phyloP scores from a whole-genome alignment of 129 eudicot species.

The Silybum marianum region DNA sequence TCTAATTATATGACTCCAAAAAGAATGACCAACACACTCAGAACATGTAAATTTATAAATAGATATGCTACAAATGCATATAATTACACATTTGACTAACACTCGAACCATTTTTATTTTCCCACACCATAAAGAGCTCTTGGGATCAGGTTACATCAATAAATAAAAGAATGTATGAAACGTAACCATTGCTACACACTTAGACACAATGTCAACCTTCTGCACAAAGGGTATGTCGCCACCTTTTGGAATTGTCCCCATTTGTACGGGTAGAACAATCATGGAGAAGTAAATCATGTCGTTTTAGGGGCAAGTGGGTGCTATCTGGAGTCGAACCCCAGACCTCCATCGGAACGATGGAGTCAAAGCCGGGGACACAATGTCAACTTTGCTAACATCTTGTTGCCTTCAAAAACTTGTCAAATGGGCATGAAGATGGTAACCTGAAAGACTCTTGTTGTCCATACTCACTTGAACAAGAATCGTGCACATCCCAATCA shows the following conservation, averaged over 20 bases:
- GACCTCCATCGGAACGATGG: background rate
- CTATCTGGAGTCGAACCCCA: background rate
- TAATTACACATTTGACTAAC: background rate
- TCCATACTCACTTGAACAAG: conserved; percentile 41
- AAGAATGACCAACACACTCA: too few species aligned
- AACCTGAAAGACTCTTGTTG: conserved; percentile 58
- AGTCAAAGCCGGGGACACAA: background rate
- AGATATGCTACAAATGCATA: too few species aligned
- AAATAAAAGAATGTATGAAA: conserved; percentile 12
- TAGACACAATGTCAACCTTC: background rate
- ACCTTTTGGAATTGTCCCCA: background rate
- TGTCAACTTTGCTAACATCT: conserved; percentile 44
- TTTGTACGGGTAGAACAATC: background rate
- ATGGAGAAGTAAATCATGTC: background rate
- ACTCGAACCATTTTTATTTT: too few species aligned
- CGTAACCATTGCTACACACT: background rate
- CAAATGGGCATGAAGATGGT: conserved; percentile 79
- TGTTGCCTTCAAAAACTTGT: conserved; percentile 69
- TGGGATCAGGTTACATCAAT: background rate
- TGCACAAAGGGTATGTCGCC: background rate
- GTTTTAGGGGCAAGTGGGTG: background rate
- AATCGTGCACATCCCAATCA: conserved; percentile 23
- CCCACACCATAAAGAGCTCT: background rate
- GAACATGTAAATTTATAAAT: too few species aligned
- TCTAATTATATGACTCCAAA: too few species aligned